Evolutionary conservation across 139 green algal species (phyloP).

Genomic region (Zygnema cylindricum): DNA sequence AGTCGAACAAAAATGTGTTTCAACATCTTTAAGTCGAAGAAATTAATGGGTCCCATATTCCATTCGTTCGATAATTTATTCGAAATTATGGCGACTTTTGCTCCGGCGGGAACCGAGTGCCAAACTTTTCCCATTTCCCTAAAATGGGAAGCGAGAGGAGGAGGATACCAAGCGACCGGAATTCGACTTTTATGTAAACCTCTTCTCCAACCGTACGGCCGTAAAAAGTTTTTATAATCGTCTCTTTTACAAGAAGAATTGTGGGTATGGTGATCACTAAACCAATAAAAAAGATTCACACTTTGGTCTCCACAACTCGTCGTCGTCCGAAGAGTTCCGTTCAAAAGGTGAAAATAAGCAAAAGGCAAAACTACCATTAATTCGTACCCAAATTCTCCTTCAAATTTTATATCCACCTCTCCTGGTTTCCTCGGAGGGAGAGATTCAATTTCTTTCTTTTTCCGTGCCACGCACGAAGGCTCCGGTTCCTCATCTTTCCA

Average conservation of each 20-base stretch:
- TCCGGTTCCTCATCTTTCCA: not conserved
- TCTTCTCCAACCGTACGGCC: not conserved
- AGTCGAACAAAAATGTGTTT: not conserved
- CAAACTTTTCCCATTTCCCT: constrained; percentile 7
- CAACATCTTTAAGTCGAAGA: not conserved
- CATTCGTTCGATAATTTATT: constrained; percentile 49
- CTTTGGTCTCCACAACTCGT: not conserved
- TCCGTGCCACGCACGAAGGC: not conserved
- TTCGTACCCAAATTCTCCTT: constrained; percentile 30
- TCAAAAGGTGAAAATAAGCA: constrained; percentile 31
- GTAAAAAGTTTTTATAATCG: constrained; percentile 12
- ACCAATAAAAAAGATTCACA: constrained; percentile 32
- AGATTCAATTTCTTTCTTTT: not conserved
- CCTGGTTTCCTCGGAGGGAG: not conserved
- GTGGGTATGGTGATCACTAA: constrained; percentile 31
- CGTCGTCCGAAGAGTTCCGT: constrained; percentile 18
- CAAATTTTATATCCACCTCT: not conserved
- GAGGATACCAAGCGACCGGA: constrained; percentile 23
- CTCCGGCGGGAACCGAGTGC: constrained; percentile 3
- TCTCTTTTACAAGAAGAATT: constrained; percentile 10
- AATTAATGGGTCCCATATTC: constrained; percentile 21
- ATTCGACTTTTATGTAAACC: constrained; percentile 24
- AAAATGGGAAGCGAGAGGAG: constrained; percentile 27
- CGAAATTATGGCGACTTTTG: constrained; percentile 22
- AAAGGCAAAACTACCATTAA: constrained; percentile 16